A percentile compares a stretch with the other conserved stretches of the same genome.
Evolutionary conservation across 148 eudicot species (phyloP).

Genomic region (Camellia sinensis): DNA sequence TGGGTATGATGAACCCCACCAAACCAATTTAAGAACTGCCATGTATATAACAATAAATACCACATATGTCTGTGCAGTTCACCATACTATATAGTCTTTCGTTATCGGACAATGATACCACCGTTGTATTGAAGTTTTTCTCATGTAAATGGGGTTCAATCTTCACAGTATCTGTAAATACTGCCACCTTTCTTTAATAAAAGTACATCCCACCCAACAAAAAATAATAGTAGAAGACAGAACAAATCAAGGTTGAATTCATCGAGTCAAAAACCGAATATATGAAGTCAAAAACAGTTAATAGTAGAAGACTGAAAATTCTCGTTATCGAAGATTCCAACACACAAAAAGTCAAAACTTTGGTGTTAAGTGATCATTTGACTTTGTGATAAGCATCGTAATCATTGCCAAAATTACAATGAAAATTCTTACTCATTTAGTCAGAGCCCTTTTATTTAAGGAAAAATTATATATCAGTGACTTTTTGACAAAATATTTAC

Average conservation of each 20-base stretch:
- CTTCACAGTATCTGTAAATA: background rate
- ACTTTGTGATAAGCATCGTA: background rate
- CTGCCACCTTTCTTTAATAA: background rate
- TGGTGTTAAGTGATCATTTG: background rate
- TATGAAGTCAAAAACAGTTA: background rate
- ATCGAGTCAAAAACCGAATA: background rate
- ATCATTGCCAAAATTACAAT: background rate
- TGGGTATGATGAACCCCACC: no score
- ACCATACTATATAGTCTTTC: no score
- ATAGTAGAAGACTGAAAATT: background rate
- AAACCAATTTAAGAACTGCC: no score
- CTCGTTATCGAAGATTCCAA: no score
- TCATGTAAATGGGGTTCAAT: background rate
- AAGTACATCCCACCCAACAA: background rate
- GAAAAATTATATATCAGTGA: no score
- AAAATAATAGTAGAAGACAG: background rate
- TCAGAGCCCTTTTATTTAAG: background rate
- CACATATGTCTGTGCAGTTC: no score
- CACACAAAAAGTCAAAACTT: background rate
- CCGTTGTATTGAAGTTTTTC: no score
- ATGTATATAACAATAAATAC: no score
- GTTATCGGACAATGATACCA: no score
- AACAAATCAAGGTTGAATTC: background rate
- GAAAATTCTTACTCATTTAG: background rate
- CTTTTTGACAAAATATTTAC: no score